A percentile compares a stretch with the other conserved stretches of the same genome.
Conservation (phyloP, 2,329 filamentous ascomycete species). For the Apiospora marii region DNA sequence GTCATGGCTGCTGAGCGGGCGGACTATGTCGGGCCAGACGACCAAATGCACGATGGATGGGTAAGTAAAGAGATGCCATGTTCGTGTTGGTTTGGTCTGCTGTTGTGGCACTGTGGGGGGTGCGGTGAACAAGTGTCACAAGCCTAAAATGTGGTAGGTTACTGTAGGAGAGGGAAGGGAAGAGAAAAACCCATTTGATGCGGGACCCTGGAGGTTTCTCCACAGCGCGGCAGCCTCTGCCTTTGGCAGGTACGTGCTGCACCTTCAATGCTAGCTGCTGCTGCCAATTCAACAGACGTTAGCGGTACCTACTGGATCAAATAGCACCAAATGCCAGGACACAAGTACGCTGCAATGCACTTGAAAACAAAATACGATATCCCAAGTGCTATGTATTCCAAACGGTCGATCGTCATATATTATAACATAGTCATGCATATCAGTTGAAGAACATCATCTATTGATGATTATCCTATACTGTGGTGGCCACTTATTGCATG, state of each 20-base stretch:
- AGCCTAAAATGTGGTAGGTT: neutral
- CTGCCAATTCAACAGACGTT: neutral
- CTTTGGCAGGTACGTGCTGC: conserved; percentile 4
- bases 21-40: neutral
- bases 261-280: neutral
- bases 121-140: conserved; percentile 16
- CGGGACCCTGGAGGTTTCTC: conserved; percentile 7
- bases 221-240: conserved; percentile 12
- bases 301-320: neutral
- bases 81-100: neutral
- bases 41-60: neutral
- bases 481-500: neutral
- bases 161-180: neutral
- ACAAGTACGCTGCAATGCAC: neutral
- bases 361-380: neutral
- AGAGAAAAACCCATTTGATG: conserved; percentile 2
- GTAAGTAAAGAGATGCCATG: neutral
- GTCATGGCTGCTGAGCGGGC: neutral
- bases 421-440: neutral
- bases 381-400: neutral
- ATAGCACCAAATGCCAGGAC: neutral
- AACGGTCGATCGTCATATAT: neutral
- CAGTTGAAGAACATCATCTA: neutral
- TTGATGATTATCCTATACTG: neutral
- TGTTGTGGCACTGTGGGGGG: conserved; percentile 16